Evolutionary conservation across 225 moss, liverwort and hornwort genomes (phyloP).

Genomic region (Asterella californica): DNA sequence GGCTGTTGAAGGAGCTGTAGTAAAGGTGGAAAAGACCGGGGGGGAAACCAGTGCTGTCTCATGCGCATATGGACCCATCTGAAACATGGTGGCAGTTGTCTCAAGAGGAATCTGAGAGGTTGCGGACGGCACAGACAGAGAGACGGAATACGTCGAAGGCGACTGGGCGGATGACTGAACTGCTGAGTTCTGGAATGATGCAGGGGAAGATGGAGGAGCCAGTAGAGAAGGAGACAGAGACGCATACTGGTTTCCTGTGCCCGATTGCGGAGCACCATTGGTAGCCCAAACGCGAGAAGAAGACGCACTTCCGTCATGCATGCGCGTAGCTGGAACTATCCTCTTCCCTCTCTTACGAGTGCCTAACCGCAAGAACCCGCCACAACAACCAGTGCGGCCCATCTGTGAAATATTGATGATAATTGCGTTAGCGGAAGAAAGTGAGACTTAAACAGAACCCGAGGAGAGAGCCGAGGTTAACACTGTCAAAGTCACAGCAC

Average conservation of each 20-base stretch:
- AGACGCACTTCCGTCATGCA: slow-evolving; percentile 33
- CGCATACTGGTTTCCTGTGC: slow-evolving; percentile 63
- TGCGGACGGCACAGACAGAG: slow-evolving; percentile 48
- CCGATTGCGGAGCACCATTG: slow-evolving; percentile 50
- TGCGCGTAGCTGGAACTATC: slow-evolving; percentile 40
- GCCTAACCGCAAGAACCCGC: slow-evolving; percentile 40
- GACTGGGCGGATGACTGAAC: slow-evolving; percentile 90
- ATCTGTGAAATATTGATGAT: slow-evolving; percentile 18
- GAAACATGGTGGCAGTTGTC: slow-evolving; percentile 90
- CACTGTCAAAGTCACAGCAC: neutral
- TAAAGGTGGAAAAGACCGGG: slow-evolving; percentile 89
- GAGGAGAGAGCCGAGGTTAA: too few species aligned
- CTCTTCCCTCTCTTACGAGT: slow-evolving; percentile 42
- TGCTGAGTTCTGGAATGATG: slow-evolving; percentile 88
- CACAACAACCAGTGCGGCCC: slow-evolving; percentile 51
- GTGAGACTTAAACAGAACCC: neutral
- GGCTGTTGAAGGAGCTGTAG: slow-evolving; percentile 96
- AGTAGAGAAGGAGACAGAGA: slow-evolving; percentile 64
- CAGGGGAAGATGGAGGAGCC: slow-evolving; percentile 97
- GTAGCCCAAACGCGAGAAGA: slow-evolving; percentile 44
- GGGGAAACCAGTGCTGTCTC: slow-evolving; percentile 99
- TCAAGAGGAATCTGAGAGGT: slow-evolving; percentile 77
- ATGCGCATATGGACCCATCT: slow-evolving; percentile 92
- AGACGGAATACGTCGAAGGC: slow-evolving; percentile 61
- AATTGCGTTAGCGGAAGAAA: neutral